Percentiles rank a stretch among this genome's conserved stretches.
Conservation (phyloP, 495 filamentous ascomycete genomes). For the Ascobolus immersus region DNA sequence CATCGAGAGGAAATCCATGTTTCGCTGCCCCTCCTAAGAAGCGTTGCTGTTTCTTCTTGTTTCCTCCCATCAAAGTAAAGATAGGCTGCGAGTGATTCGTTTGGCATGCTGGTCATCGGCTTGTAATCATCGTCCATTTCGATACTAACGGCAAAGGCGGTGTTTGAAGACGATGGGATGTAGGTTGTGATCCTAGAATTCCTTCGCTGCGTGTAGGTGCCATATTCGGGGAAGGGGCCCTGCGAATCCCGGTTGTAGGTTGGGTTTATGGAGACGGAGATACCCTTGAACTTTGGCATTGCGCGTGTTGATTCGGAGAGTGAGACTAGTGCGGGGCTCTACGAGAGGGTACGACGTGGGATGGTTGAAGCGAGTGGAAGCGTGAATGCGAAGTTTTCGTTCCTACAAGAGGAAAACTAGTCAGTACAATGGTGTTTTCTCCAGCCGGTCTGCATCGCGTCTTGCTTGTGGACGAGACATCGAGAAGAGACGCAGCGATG, state of each 20-base stretch:
- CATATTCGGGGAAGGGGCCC: slow-evolving; percentile 66
- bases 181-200: slow-evolving; percentile 83
- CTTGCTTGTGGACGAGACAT: background rate
- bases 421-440: too few relatives aligned
- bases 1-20: slow-evolving; percentile 98
- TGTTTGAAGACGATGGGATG: slow-evolving; percentile 50
- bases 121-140: slow-evolving; percentile 80
- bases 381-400: too few relatives aligned
- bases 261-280: slow-evolving; percentile 15
- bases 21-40: slow-evolving; percentile 79
- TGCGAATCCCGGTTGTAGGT: slow-evolving; percentile 12
- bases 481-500: slow-evolving; percentile 2
- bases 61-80: slow-evolving; percentile 92
- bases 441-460: too few relatives aligned
- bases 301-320: slow-evolving; percentile 1
- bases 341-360: background rate
- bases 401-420: too few relatives aligned
- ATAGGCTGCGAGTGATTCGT: slow-evolving; percentile 80
- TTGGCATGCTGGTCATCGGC: slow-evolving; percentile 62
- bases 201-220: slow-evolving; percentile 77
- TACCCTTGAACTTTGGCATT: slow-evolving; percentile 17
- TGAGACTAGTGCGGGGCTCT: background rate
- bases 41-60: slow-evolving; percentile 91
- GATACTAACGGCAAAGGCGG: slow-evolving; percentile 85
- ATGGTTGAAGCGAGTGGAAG: too few relatives aligned